Conservation (phyloP, 805 yeast genomes). For the Lipomyces chichibuensis region DNA sequence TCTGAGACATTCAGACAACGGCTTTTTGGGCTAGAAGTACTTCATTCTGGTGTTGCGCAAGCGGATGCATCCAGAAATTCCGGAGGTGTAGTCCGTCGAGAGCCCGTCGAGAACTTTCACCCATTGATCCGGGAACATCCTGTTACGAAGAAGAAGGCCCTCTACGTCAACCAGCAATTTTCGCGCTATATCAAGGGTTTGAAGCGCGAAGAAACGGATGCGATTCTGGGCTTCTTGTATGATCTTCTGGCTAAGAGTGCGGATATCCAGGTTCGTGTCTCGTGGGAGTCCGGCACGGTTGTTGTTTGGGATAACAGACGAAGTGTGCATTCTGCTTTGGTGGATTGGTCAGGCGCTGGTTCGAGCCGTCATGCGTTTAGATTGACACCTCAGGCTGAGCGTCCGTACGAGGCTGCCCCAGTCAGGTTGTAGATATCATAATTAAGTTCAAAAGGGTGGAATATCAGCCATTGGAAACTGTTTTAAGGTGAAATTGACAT, state of each 20-base stretch:
- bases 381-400: conserved; percentile 74
- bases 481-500: no score
- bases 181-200: conserved; percentile 69
- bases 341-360: conserved; percentile 55
- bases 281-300: conserved; percentile 71
- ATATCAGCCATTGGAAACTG: no score
- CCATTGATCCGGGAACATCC: conserved; percentile 68
- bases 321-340: conserved; percentile 66
- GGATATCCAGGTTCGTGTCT: conserved; percentile 71
- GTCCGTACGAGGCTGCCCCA: conserved; percentile 48
- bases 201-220: conserved; percentile 70
- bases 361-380: conserved; percentile 73
- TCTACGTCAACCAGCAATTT: conserved; percentile 51
- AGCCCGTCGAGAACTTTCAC: conserved; percentile 58
- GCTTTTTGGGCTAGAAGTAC: conserved; percentile 58
- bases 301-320: conserved; percentile 80
- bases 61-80: conserved; percentile 57
- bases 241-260: conserved; percentile 55
- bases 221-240: conserved; percentile 58
- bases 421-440: not conserved
- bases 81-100: conserved; percentile 56
- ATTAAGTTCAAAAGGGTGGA: no score
- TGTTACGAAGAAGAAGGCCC: conserved; percentile 63
- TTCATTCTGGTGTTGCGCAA: conserved; percentile 67
- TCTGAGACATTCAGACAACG: conserved; percentile 54